phyloP scores from a whole-genome alignment of 2,329 filamentous ascomycete genomes.

The Cladophialophora chaetospira region DNA sequence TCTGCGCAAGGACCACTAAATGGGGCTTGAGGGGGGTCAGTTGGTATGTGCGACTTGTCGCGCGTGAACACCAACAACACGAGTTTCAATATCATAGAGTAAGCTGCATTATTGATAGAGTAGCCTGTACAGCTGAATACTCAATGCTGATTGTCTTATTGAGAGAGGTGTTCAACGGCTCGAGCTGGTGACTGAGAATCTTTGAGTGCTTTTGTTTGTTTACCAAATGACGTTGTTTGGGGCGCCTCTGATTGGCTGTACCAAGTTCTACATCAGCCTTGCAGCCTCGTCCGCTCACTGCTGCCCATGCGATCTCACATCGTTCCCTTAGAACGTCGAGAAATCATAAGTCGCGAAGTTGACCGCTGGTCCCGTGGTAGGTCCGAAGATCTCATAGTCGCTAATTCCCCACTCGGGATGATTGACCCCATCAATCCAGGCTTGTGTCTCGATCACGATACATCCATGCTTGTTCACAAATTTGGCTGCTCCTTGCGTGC shows the following conservation, averaged over 20 bases:
- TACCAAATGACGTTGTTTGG: constrained; percentile 25
- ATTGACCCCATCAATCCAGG: constrained; percentile 93
- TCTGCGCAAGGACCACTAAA: neutral
- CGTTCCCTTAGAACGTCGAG: constrained; percentile 38
- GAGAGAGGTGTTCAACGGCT: neutral
- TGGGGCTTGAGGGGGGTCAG: neutral
- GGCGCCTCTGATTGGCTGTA: constrained; percentile 23
- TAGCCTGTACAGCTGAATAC: neutral
- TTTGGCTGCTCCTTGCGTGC: constrained; percentile 52
- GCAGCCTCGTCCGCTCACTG: neutral
- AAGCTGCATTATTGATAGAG: neutral
- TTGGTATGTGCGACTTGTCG: constrained; percentile 2
- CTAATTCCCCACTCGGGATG: constrained; percentile 80
- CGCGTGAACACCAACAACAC: neutral
- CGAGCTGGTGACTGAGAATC: neutral
- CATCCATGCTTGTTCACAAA: constrained; percentile 71
- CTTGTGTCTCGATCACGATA: constrained; percentile 86
- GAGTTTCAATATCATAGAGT: neutral
- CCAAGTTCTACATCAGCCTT: neutral
- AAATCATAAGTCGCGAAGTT: constrained; percentile 51
- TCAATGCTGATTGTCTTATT: neutral
- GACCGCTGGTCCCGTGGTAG: constrained; percentile 43
- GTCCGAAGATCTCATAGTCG: constrained; percentile 45
- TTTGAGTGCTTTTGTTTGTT: constrained; percentile 23
- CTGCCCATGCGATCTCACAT: neutral